Percentiles rank a stretch among this genome's conserved stretches.
phyloP scores from a whole-genome alignment of 2,329 filamentous ascomycete species.

The Ascochyta rabiei region DNA sequence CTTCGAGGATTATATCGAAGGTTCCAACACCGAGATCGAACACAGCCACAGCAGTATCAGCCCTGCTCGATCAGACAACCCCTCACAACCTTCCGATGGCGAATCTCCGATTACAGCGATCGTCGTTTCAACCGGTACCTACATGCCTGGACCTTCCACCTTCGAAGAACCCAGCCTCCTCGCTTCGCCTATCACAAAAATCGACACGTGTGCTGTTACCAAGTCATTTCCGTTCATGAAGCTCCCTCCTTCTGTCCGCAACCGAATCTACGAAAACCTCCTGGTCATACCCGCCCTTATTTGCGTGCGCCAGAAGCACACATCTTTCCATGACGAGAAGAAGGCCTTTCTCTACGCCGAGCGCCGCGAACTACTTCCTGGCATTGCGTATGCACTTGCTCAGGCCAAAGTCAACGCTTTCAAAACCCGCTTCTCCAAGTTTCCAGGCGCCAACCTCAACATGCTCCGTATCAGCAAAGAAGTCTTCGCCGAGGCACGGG shows the following conservation, averaged over 20 bases:
- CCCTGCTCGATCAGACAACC: background rate
- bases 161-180: slow-evolving; percentile 5
- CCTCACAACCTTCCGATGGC: background rate
- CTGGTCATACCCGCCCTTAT: slow-evolving; percentile 33
- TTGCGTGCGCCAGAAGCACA: slow-evolving; percentile 36
- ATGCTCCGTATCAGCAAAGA: slow-evolving; percentile 47
- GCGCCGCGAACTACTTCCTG: slow-evolving; percentile 28
- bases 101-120: background rate
- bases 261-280: slow-evolving; percentile 29
- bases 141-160: background rate
- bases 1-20: background rate
- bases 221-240: slow-evolving; percentile 27
- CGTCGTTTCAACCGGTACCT: background rate
- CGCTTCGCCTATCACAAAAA: background rate
- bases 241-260: slow-evolving; percentile 29
- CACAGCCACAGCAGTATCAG: background rate
- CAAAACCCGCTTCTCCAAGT: slow-evolving; percentile 25
- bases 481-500: slow-evolving; percentile 50
- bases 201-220: background rate
- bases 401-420: slow-evolving; percentile 22
- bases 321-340: slow-evolving; percentile 19
- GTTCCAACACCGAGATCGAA: no score
- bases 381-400: slow-evolving; percentile 30
- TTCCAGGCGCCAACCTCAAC: slow-evolving; percentile 22
- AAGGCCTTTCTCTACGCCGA: slow-evolving; percentile 25